Evolutionary conservation across 1,139 yeast genomes (phyloP).

Genomic region (Hyphopichia burtonii): DNA sequence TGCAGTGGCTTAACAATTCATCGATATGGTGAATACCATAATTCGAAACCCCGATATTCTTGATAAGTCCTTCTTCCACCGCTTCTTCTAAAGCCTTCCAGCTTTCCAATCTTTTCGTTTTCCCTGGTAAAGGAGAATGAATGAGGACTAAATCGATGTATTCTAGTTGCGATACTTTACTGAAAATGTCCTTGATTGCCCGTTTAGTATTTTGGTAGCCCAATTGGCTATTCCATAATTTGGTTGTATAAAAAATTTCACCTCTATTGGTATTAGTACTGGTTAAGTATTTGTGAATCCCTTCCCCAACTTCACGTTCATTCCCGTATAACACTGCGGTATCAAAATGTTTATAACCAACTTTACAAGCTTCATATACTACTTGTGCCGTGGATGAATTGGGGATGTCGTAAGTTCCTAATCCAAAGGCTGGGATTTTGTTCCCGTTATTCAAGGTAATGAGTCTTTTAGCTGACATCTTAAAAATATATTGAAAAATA

Average conservation of each 20-base stretch:
- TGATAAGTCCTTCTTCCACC: conserved; percentile 53
- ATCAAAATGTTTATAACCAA: conserved; percentile 59
- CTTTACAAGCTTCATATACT: conserved; percentile 46
- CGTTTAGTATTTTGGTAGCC: conserved; percentile 22
- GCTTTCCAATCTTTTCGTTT: conserved; percentile 48
- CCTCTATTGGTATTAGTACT: conserved; percentile 44
- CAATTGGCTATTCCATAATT: conserved; percentile 36
- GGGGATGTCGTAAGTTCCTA: conserved; percentile 37
- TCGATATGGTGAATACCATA: conserved; percentile 62
- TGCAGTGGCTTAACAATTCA: conserved; percentile 55
- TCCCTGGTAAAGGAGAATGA: conserved; percentile 63
- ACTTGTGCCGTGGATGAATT: conserved; percentile 23
- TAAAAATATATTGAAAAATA: too few species aligned
- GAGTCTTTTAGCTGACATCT: conserved; percentile 4
- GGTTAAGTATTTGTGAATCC: conserved; percentile 49
- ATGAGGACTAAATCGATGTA: conserved; percentile 56
- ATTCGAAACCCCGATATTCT: conserved; percentile 68
- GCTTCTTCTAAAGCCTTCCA: conserved; percentile 67
- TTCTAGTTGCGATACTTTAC: conserved; percentile 29
- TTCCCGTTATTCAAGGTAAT: conserved; percentile 22
- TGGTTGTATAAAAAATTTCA: conserved; percentile 65
- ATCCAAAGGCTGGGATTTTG: conserved; percentile 36
- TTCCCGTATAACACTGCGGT: conserved; percentile 59
- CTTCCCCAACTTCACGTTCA: conserved; percentile 57
- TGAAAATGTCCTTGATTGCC: conserved; percentile 29